Evolutionary conservation across 768 basidiomycete species (phyloP).

Genomic region (Leccinum aurantiacum): DNA sequence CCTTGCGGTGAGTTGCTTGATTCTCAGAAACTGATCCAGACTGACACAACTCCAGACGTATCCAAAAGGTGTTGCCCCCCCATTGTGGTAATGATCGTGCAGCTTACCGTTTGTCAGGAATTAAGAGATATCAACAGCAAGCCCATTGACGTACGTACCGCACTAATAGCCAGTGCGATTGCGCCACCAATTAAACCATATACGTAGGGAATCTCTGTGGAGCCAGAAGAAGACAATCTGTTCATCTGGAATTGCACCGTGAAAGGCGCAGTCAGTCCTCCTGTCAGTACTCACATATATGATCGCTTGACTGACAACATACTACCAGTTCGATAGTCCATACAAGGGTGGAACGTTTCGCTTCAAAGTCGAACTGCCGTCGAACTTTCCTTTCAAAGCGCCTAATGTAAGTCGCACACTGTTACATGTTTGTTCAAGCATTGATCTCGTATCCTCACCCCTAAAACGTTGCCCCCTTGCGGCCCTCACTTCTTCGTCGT

Average conservation of each 20-base stretch:
- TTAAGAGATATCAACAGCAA: conserved; percentile 56
- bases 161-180: conserved; percentile 9
- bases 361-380: conserved; percentile 70
- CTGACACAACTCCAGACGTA: conserved; percentile 51
- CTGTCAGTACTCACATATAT: neutral
- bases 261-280: conserved; percentile 63
- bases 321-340: conserved; percentile 65
- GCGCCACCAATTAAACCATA: conserved; percentile 11
- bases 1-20: conserved; percentile 34
- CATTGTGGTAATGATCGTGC: conserved; percentile 3
- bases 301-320: conserved; percentile 4
- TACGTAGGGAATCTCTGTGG: conserved; percentile 59
- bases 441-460: conserved; percentile 12
- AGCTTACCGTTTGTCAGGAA: conserved; percentile 49
- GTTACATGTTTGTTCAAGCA: conserved; percentile 4
- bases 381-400: conserved; percentile 87
- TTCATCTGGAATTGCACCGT: conserved; percentile 77
- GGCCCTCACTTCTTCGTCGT: conserved; percentile 1
- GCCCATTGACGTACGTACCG: conserved; percentile 59
- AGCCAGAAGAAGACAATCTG: conserved; percentile 68
- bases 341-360: conserved; percentile 82
- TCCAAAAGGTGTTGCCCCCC: conserved; percentile 59
- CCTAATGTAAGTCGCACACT: conserved; percentile 53
- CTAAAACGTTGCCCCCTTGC: conserved; percentile 19
- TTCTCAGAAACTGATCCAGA: neutral